A percentile compares a stretch with the other conserved stretches of the same genome.
Evolutionary conservation across 176 grass and related monocot genomes (phyloP).

Genomic region (Carex scoparia): DNA sequence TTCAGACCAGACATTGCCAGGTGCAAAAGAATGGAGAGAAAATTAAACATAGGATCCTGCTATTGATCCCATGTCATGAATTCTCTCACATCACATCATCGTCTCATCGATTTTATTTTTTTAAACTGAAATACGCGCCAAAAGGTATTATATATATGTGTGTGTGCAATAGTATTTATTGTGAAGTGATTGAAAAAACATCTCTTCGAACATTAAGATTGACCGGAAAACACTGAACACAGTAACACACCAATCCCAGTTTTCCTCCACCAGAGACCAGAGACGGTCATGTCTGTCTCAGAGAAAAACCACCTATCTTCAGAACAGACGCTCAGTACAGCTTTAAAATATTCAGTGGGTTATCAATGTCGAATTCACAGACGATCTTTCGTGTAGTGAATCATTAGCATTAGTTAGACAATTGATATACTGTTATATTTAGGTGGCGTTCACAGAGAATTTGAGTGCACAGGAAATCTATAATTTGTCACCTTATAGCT

Average conservation of each 20-base stretch:
- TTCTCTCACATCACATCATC: neutral
- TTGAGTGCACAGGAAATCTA: neutral
- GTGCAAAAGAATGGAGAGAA: neutral
- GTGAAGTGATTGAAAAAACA: constrained; percentile 19
- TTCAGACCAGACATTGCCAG: neutral
- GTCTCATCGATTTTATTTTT: neutral
- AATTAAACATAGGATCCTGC: neutral
- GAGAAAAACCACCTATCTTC: neutral
- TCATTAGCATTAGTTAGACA: neutral
- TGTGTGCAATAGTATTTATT: neutral
- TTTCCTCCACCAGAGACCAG: neutral
- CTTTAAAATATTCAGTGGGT: neutral
- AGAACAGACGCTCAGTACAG: neutral
- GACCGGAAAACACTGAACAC: neutral
- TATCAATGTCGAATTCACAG: neutral
- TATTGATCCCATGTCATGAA: neutral
- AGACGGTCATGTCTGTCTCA: neutral
- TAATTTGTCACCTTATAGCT: neutral
- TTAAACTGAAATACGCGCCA: neutral
- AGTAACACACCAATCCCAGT: too few relatives aligned
- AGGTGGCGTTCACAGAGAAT: neutral
- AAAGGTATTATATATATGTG: neutral
- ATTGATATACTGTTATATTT: neutral
- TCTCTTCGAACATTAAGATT: neutral
- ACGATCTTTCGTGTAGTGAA: neutral